These are phyloP conservation scores for Saccharomyces jurei DNA, from an alignment of 805 yeast genomes.

Conservation along the genomic window DNA sequence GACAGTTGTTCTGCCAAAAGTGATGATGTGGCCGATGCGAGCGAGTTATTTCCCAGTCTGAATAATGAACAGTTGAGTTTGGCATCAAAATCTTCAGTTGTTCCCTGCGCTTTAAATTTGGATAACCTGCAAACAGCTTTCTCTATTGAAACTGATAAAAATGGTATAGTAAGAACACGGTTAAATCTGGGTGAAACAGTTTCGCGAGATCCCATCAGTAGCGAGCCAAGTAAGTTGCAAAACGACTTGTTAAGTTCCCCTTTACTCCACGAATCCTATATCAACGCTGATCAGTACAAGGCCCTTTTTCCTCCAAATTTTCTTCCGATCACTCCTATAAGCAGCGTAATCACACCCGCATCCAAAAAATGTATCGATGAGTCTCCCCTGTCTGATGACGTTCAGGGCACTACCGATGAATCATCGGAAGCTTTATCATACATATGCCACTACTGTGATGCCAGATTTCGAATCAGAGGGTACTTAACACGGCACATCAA, in stretches of 20 bases:
- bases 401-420: neutral
- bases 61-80: neutral
- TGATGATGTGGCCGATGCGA: neutral
- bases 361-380: neutral
- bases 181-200: neutral
- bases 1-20: neutral
- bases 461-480: conserved; percentile 75
- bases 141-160: neutral
- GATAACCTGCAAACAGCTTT: neutral
- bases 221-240: neutral
- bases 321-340: neutral
- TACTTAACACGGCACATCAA: conserved; percentile 85
- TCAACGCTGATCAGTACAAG: neutral
- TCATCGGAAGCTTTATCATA: neutral
- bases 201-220: neutral
- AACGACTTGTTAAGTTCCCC: neutral
- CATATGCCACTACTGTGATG: conserved; percentile 67
- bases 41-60: neutral
- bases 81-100: neutral
- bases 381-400: neutral
- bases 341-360: neutral
- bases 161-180: neutral
- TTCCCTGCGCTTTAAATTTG: neutral
- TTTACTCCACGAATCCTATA: neutral
- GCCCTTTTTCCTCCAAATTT: neutral